These are phyloP conservation scores for Ganoderma sinense DNA, from an alignment of 1,284 basidiomycete species.

Conservation along the genomic window DNA sequence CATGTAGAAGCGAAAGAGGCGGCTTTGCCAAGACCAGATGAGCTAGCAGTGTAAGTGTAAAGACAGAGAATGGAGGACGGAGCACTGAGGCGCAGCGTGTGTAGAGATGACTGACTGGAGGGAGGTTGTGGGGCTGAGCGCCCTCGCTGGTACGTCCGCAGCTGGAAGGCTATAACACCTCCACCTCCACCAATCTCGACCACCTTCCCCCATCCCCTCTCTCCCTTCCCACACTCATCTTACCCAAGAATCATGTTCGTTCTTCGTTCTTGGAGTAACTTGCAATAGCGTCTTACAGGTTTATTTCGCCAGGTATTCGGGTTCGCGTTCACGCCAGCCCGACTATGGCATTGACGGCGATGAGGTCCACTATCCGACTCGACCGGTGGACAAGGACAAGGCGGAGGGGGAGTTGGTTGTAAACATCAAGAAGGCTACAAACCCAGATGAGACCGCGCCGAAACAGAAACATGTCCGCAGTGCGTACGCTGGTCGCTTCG, in stretches of 20 bases:
- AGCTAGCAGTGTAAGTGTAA: not conserved
- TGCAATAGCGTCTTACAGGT: not conserved
- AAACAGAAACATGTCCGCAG: slow-evolving; percentile 98
- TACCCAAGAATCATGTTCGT: slow-evolving; percentile 21
- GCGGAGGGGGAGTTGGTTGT: slow-evolving; percentile 91
- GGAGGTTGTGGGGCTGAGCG: slow-evolving; percentile 3
- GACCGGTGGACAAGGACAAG: slow-evolving; percentile 97
- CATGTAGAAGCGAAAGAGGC: slow-evolving; percentile 7
- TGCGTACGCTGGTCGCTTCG: slow-evolving; percentile 52
- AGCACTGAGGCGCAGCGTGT: not conserved
- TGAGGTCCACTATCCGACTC: slow-evolving; percentile 89
- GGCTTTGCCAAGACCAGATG: not conserved
- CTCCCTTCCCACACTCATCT: not conserved
- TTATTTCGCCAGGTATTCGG: slow-evolving; percentile 39
- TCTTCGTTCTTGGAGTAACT: no score
- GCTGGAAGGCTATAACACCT: not conserved
- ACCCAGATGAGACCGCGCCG: slow-evolving; percentile 89
- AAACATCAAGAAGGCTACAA: slow-evolving; percentile 97
- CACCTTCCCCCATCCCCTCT: not conserved
- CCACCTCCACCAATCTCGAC: not conserved
- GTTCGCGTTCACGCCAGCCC: slow-evolving; percentile 39
- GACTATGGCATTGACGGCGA: slow-evolving; percentile 78
- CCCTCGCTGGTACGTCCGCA: slow-evolving; percentile 13
- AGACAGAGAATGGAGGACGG: not conserved
- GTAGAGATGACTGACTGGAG: not conserved